These are phyloP conservation scores for Flagelloscypha sp. DNA, from an alignment of 768 basidiomycete species.

Conservation along the genomic window DNA sequence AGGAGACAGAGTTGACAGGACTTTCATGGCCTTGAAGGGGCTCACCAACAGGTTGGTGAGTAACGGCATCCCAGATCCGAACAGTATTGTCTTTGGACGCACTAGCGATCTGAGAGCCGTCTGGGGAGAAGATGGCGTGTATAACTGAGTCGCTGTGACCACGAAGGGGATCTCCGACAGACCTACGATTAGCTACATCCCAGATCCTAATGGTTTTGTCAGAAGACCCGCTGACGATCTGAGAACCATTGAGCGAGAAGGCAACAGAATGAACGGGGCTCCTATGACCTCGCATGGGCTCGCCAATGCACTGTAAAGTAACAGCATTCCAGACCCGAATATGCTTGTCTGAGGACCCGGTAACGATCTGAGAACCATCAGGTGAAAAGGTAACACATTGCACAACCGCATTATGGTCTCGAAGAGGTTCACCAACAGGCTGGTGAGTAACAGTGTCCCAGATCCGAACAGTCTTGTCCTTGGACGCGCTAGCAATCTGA, in stretches of 20 bases:
- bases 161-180: constrained; percentile 3
- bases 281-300: too few species aligned
- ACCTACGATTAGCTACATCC: constrained; percentile 2
- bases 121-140: constrained; percentile 7
- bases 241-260: too few species aligned
- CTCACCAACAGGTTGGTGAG: not conserved
- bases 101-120: constrained; percentile 5
- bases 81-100: constrained; percentile 9
- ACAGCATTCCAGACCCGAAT: constrained; percentile 8
- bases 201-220: constrained; percentile 4
- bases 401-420: not conserved
- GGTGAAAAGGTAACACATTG: constrained; percentile 6
- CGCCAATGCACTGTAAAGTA: too few species aligned
- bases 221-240: not conserved
- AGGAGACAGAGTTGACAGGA: constrained; percentile 23
- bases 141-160: constrained; percentile 1
- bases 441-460: not conserved
- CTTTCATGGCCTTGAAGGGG: constrained; percentile 4
- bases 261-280: too few species aligned
- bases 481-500: not conserved
- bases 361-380: constrained; percentile 8
- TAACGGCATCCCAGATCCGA: constrained; percentile 10
- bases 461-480: not conserved
- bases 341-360: constrained; percentile 5
- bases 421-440: too few species aligned